These are phyloP conservation scores for Nakazawaea pomicola DNA, from an alignment of 805 yeast genomes.

Conservation along the genomic window DNA sequence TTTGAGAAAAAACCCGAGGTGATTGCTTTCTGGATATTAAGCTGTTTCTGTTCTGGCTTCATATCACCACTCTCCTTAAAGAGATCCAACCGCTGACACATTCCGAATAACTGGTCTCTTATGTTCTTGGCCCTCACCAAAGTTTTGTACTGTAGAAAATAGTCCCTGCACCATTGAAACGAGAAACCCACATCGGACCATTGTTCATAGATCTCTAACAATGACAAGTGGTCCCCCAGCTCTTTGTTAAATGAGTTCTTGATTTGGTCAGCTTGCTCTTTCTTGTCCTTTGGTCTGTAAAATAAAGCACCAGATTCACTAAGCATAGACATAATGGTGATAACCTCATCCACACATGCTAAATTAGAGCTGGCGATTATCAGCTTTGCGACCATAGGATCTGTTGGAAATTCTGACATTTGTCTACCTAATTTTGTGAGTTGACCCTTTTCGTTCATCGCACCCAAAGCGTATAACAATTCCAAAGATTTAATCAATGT, in stretches of 20 bases:
- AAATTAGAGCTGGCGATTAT: constrained; percentile 57
- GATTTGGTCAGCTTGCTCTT: constrained; percentile 60
- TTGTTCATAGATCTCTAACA: constrained; percentile 68
- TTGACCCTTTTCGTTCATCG: constrained; percentile 73
- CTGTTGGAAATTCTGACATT: constrained; percentile 91
- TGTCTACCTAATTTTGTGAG: constrained; percentile 72
- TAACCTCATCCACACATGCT: constrained; percentile 61
- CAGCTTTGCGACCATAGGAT: constrained; percentile 82
- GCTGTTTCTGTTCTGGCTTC: constrained; percentile 19
- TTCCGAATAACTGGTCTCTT: constrained; percentile 57
- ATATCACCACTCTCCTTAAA: constrained; percentile 26
- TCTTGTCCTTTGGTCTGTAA: constrained; percentile 63
- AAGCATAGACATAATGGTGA: constrained; percentile 78
- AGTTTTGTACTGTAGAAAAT: constrained; percentile 72
- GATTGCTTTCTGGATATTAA: constrained; percentile 46
- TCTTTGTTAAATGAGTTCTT: constrained; percentile 49
- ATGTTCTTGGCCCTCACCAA: constrained; percentile 65
- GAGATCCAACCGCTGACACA: constrained; percentile 53
- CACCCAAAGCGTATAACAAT: constrained; percentile 81
- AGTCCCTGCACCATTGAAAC: constrained; percentile 79
- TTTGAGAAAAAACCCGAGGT: constrained; percentile 69
- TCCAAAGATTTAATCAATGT: constrained; percentile 73
- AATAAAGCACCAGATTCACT: constrained; percentile 72
- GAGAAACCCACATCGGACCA: constrained; percentile 71
- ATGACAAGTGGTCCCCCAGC: constrained; percentile 76